Conservation (phyloP, 306 rosid species). For the Dicorynia guianensis region DNA sequence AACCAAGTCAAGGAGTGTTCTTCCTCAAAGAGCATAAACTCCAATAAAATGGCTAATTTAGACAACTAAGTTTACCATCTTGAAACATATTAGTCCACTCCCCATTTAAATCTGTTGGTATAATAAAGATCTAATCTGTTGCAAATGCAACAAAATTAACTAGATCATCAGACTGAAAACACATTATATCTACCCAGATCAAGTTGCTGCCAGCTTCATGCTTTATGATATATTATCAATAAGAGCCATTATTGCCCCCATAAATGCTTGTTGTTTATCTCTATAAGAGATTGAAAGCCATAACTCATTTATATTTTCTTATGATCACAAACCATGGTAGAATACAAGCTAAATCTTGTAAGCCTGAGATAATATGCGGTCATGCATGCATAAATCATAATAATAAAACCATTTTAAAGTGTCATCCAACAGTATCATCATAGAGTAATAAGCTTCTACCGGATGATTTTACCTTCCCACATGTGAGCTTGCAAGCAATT, state of each 20-base stretch:
- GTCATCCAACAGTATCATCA: constrained; percentile 30
- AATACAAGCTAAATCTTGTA: constrained; percentile 31
- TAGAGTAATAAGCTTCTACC: constrained; percentile 30
- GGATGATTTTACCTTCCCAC: constrained; percentile 73
- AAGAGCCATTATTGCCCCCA: constrained; percentile 18
- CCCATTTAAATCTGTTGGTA: neutral
- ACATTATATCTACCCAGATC: constrained; percentile 26
- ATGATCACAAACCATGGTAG: neutral
- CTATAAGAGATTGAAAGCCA: constrained; percentile 9
- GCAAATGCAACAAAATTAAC: constrained; percentile 16
- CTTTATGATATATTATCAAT: constrained; percentile 16
- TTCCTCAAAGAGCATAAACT: neutral
- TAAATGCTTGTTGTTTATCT: constrained; percentile 12
- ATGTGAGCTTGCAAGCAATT: constrained; percentile 91
- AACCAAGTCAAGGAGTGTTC: neutral
- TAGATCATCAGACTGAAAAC: neutral
- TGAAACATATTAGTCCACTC: neutral
- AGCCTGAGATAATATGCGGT: constrained; percentile 1
- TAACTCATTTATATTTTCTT: constrained; percentile 22
- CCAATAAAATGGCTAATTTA: constrained; percentile 12
- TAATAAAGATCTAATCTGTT: neutral
- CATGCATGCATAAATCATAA: neutral
- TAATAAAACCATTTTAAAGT: neutral
- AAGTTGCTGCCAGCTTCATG: constrained; percentile 14
- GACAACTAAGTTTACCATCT: constrained; percentile 28